These are phyloP conservation scores for Haplosporangium sp. DNA, from an alignment of 371 early-diverging fungal genomes.

Conservation along the genomic window DNA sequence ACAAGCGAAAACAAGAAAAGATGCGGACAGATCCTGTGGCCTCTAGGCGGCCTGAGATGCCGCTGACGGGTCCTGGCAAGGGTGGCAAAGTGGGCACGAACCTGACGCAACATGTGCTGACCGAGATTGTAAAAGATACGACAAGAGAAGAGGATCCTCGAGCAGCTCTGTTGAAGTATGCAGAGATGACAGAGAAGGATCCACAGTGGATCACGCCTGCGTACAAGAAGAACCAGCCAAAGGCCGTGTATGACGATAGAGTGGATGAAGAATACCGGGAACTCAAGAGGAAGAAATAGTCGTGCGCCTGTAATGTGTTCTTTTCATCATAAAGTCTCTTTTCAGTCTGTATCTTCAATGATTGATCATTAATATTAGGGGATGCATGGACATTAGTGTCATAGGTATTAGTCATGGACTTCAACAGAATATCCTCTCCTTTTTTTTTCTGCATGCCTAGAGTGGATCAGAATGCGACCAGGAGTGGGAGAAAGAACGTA, in stretches of 20 bases:
- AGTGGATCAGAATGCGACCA: too few species aligned
- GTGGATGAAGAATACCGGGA: conserved; percentile 74
- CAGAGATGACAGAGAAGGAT: conserved; percentile 81
- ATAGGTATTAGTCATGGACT: too few species aligned
- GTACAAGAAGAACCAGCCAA: conserved; percentile 87
- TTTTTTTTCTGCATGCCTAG: too few species aligned
- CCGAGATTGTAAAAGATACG: conserved; percentile 85
- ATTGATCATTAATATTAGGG: too few species aligned
- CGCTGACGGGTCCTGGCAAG: conserved; percentile 84
- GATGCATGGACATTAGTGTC: too few species aligned
- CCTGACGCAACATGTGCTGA: conserved; percentile 87
- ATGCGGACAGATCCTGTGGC: conserved; percentile 80
- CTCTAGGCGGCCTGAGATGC: conserved; percentile 81
- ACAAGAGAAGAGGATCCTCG: conserved; percentile 92
- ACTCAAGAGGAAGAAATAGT: conserved; percentile 57
- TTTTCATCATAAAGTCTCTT: too few species aligned
- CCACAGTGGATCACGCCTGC: conserved; percentile 92
- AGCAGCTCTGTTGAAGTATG: conserved; percentile 93
- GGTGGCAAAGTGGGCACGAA: conserved; percentile 88
- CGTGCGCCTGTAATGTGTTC: too few species aligned
- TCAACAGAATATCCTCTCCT: too few species aligned
- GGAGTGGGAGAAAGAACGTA: too few species aligned
- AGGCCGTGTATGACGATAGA: conserved; percentile 76
- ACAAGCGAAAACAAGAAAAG: conserved; percentile 83
- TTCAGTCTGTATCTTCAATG: too few species aligned